Percentiles rank a stretch among this genome's conserved stretches.
Conservation (phyloP, 257 asterid genomes). For the Lantana camara region DNA sequence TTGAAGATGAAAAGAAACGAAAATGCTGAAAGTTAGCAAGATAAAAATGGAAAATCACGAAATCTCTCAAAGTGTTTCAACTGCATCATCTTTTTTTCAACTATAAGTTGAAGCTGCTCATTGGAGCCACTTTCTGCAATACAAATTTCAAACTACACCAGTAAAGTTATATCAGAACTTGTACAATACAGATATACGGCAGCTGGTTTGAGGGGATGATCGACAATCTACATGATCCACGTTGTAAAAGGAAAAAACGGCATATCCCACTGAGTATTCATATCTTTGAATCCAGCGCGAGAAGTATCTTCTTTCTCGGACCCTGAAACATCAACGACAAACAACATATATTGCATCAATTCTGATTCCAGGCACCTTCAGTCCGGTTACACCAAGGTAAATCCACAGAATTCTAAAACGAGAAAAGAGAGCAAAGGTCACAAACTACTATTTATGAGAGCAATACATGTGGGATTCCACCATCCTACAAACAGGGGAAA, state of each 20-base stretch:
- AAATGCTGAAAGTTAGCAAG: too few species aligned
- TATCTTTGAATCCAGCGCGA: slow-evolving; percentile 72
- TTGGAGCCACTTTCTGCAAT: slow-evolving; percentile 20
- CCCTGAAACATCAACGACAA: slow-evolving; percentile 53
- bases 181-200: slow-evolving; percentile 28
- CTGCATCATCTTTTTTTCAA: slow-evolving; percentile 13
- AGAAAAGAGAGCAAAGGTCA: slow-evolving; percentile 2
- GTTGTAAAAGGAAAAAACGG: slow-evolving; percentile 23
- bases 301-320: slow-evolving; percentile 86
- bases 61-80: too few species aligned
- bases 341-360: slow-evolving; percentile 5
- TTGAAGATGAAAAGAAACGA: too few species aligned
- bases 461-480: too few species aligned
- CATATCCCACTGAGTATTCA: slow-evolving; percentile 29
- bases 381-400: background rate
- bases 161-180: slow-evolving; percentile 31
- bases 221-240: slow-evolving; percentile 3
- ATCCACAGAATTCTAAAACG: background rate
- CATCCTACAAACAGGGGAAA: too few species aligned
- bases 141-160: slow-evolving; percentile 27
- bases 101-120: slow-evolving; percentile 24
- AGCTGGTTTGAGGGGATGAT: slow-evolving; percentile 16
- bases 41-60: too few species aligned
- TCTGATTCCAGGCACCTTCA: slow-evolving; percentile 1
- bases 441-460: too few species aligned